Percentiles rank a stretch among this genome's conserved stretches.
phyloP scores from a whole-genome alignment of 495 filamentous ascomycete genomes.

The Diplogelasinospora grovesii region DNA sequence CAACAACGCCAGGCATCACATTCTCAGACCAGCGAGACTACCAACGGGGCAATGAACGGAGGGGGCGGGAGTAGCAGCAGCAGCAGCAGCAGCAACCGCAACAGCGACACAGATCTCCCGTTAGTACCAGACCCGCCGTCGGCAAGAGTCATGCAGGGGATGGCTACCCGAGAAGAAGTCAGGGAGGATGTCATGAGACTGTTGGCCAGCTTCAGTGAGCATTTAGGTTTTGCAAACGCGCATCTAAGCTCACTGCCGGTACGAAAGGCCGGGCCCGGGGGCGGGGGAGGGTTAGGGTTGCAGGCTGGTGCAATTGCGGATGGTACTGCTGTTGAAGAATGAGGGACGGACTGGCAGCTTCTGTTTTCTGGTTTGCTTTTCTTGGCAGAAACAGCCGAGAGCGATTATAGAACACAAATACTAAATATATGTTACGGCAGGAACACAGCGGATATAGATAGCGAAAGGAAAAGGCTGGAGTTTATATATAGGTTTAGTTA shows the following conservation, averaged over 20 bases:
- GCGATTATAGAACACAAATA: too few relatives aligned
- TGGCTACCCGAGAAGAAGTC: constrained; percentile 43
- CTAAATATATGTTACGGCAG: too few relatives aligned
- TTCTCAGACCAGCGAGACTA: too few relatives aligned
- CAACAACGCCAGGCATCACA: too few relatives aligned
- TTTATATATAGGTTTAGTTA: too few relatives aligned
- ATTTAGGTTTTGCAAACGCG: constrained; percentile 28
- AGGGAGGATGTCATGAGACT: constrained; percentile 49
- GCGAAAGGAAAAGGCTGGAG: too few relatives aligned
- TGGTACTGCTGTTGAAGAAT: constrained; percentile 1
- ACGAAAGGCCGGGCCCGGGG: constrained; percentile 11
- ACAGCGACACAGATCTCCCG: constrained; percentile 16
- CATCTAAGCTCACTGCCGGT: constrained; percentile 25
- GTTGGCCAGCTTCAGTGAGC: constrained; percentile 42
- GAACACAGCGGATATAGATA: too few relatives aligned
- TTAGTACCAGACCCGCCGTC: constrained; percentile 39
- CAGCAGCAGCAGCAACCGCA: constrained; percentile 14
- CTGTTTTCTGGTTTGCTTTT: too few relatives aligned
- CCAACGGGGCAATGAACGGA: too few relatives aligned
- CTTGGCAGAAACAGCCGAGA: too few relatives aligned
- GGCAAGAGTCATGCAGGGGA: constrained; percentile 44
- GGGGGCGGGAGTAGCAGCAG: constrained; percentile 1
- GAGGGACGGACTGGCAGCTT: too few relatives aligned
- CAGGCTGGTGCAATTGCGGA: not conserved
- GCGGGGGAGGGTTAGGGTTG: constrained; percentile 3